Conservation (phyloP, 108 stramenopile genomes). For the Heterococcus sp. region DNA sequence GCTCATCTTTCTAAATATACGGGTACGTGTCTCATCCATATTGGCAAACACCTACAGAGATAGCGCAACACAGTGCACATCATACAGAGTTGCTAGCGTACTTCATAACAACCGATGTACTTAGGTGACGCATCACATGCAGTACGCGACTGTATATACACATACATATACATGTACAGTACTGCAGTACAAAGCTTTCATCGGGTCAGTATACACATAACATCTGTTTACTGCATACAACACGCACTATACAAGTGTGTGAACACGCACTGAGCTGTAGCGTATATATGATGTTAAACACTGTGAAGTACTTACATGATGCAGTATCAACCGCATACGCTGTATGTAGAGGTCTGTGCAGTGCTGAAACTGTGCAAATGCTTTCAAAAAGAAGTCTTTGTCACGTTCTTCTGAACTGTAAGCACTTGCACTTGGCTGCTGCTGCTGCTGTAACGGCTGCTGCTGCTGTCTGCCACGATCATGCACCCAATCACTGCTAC, state of each 20-base stretch:
- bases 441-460: not conserved
- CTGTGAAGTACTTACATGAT: not conserved
- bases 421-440: not conserved
- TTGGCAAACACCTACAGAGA: conserved; percentile 36
- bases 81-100: not conserved
- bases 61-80: too few relatives aligned
- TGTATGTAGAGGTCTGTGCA: conserved; percentile 8
- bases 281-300: not conserved
- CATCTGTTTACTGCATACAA: too few relatives aligned
- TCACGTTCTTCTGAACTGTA: conserved; percentile 22
- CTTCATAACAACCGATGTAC: not conserved
- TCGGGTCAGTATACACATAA: too few relatives aligned
- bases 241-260: too few relatives aligned
- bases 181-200: too few relatives aligned
- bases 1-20: conserved; percentile 16
- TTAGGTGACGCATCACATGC: not conserved
- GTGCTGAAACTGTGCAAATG: conserved; percentile 27
- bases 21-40: not conserved
- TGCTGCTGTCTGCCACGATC: too few relatives aligned
- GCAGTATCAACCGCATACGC: conserved; percentile 13
- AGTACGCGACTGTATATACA: not conserved
- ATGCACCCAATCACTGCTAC: too few relatives aligned
- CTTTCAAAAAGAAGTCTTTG: conserved; percentile 21
- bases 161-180: not conserved
- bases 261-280: not conserved